A percentile compares a stretch with the other conserved stretches of the same genome.
These are phyloP conservation scores for Ceratocystis huliohia DNA, from an alignment of 2,329 filamentous ascomycete genomes.

Conservation along the genomic window DNA sequence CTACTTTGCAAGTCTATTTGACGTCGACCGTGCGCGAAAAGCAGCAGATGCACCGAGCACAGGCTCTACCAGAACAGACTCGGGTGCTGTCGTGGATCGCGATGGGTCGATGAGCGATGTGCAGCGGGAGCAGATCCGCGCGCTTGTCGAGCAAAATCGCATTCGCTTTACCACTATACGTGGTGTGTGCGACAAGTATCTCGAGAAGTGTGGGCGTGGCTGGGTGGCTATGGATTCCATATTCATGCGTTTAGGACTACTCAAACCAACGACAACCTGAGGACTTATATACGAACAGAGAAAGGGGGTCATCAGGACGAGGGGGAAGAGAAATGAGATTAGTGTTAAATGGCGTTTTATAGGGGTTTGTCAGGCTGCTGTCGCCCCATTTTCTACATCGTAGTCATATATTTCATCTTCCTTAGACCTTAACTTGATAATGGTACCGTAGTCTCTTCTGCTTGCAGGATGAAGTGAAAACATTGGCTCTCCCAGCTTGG, in stretches of 20 bases:
- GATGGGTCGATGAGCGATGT: slow-evolving; percentile 31
- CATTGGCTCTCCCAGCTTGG: not conserved
- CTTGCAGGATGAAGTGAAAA: not conserved
- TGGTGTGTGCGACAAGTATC: slow-evolving; percentile 65
- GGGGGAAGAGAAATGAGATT: slow-evolving; percentile 33
- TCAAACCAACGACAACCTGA: slow-evolving; percentile 9
- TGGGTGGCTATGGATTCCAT: slow-evolving; percentile 90
- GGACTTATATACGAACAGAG: not conserved
- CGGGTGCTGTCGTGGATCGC: slow-evolving; percentile 17
- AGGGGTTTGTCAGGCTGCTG: no score
- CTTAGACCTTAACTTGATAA: no score
- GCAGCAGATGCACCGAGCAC: slow-evolving; percentile 34
- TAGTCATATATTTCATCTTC: no score
- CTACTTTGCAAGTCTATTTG: slow-evolving; percentile 74
- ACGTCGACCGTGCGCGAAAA: slow-evolving; percentile 66
- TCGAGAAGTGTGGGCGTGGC: slow-evolving; percentile 79
- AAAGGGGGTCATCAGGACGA: not conserved
- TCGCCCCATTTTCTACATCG: no score
- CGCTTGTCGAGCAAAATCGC: slow-evolving; percentile 71
- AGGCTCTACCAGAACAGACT: slow-evolving; percentile 23
- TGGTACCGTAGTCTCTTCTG: not conserved
- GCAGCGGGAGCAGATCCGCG: slow-evolving; percentile 52
- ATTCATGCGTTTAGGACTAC: slow-evolving; percentile 56
- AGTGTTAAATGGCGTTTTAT: not conserved
- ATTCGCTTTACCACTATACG: slow-evolving; percentile 63